phyloP scores from a whole-genome alignment of 2,329 filamentous ascomycete species.

The Gyromitra esculenta region DNA sequence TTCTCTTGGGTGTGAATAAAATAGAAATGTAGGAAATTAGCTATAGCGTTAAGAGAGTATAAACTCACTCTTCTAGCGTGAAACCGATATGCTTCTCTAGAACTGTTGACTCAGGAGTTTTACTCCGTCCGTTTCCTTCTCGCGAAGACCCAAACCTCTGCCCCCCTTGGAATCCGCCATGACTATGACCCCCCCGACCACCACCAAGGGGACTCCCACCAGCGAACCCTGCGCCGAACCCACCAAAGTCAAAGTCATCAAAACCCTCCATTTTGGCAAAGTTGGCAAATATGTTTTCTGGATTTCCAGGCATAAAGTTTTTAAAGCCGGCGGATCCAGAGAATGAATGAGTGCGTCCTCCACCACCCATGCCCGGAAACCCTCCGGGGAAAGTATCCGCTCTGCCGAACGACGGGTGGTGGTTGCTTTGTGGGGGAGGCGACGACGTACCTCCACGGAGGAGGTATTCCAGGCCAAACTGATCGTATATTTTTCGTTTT shows the following conservation, averaged over 20 bases:
- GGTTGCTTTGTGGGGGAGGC: conserved; percentile 68
- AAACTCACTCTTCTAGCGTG: conserved; percentile 76
- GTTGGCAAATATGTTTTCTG: conserved; percentile 84
- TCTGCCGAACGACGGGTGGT: conserved; percentile 60
- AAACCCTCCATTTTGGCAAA: conserved; percentile 74
- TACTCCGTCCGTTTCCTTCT: conserved; percentile 64
- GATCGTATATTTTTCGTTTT: conserved; percentile 94
- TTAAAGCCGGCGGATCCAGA: conserved; percentile 65
- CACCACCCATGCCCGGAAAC: conserved; percentile 63
- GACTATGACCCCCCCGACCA: conserved; percentile 33
- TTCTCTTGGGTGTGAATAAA: neutral
- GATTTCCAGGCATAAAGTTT: conserved; percentile 75
- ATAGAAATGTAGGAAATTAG: neutral
- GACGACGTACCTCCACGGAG: conserved; percentile 78
- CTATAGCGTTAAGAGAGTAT: neutral
- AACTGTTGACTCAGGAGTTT: conserved; percentile 86
- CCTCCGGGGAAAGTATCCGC: conserved; percentile 71
- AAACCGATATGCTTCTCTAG: conserved; percentile 85
- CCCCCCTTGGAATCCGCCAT: conserved; percentile 57
- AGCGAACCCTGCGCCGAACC: conserved; percentile 60
- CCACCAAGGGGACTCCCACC: conserved; percentile 56
- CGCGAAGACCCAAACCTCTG: conserved; percentile 67
- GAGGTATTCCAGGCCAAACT: conserved; percentile 92
- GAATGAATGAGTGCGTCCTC: conserved; percentile 71
- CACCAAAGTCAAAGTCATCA: conserved; percentile 59